Conservation (phyloP, 2,329 filamentous ascomycete species). For the Domatiomyces catenatus region DNA sequence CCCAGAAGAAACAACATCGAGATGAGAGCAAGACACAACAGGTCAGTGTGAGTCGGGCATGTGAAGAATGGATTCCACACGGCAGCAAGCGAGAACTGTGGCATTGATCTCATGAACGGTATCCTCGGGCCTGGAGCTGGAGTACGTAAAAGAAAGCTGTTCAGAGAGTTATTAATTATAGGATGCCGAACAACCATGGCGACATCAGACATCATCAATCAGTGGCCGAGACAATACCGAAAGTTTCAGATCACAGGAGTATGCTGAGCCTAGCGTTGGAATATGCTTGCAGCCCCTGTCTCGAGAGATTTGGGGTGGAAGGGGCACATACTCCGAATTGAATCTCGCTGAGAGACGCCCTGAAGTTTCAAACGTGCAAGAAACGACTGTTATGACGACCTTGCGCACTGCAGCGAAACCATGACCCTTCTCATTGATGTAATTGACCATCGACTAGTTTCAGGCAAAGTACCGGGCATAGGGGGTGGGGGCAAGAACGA, state of each 20-base stretch:
- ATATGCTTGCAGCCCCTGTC: constrained; percentile 40
- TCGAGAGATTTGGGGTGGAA: constrained; percentile 37
- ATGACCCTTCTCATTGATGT: constrained; percentile 19
- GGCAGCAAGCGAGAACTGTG: constrained; percentile 31
- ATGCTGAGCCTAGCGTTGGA: no score
- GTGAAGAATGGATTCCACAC: constrained; percentile 26
- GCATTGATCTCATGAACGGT: constrained; percentile 42
- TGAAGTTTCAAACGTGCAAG: constrained; percentile 27
- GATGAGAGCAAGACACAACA: constrained; percentile 23
- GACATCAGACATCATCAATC: no score
- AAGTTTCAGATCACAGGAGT: constrained; percentile 25
- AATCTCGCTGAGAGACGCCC: constrained; percentile 38
- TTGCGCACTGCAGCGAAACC: constrained; percentile 21
- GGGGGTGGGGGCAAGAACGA: constrained; percentile 18
- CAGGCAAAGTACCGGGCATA: constrained; percentile 19
- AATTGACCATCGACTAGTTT: constrained; percentile 16
- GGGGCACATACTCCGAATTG: constrained; percentile 40
- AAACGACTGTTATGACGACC: constrained; percentile 34
- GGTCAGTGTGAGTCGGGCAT: constrained; percentile 23
- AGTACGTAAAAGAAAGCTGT: no score
- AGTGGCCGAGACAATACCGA: constrained; percentile 34
- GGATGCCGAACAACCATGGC: constrained; percentile 44
- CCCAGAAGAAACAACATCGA: constrained; percentile 22
- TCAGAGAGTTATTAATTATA: constrained; percentile 31
- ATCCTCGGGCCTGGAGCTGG: constrained; percentile 30